Evolutionary conservation across 2,329 filamentous ascomycete species (phyloP).

Genomic region (Aspergillus floridensis): DNA sequence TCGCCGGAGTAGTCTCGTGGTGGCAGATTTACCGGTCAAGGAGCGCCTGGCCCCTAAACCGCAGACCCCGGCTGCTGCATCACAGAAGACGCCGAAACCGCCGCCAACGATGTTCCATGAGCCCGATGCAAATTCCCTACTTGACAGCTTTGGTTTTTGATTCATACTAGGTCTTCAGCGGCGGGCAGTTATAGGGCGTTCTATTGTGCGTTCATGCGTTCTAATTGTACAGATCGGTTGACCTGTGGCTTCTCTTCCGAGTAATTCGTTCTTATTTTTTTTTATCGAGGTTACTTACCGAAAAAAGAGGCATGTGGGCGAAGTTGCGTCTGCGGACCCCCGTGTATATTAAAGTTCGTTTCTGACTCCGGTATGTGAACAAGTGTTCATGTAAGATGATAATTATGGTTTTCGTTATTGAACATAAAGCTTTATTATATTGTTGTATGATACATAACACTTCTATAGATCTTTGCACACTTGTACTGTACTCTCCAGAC

Average conservation of each 20-base stretch:
- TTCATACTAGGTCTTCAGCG: neutral
- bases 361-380: slow-evolving; percentile 1
- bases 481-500: neutral
- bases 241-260: neutral
- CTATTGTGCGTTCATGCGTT: no score
- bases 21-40: slow-evolving; percentile 61
- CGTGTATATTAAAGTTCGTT: slow-evolving; percentile 7
- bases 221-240: neutral
- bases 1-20: slow-evolving; percentile 72
- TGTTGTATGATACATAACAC: neutral
- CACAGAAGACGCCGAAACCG: slow-evolving; percentile 24
- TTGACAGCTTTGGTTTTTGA: slow-evolving; percentile 91
- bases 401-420: neutral
- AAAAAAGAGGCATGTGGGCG: neutral
- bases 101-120: slow-evolving; percentile 82
- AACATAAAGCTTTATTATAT: neutral
- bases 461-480: neutral
- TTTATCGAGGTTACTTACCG: neutral
- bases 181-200: neutral
- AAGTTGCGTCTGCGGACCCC: neutral
- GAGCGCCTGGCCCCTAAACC: slow-evolving; percentile 46
- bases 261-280: neutral
- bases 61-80: slow-evolving; percentile 25
- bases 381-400: neutral
- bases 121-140: slow-evolving; percentile 80